Conservation (phyloP, 176 grass and related monocot species). For the Oryza punctata region DNA sequence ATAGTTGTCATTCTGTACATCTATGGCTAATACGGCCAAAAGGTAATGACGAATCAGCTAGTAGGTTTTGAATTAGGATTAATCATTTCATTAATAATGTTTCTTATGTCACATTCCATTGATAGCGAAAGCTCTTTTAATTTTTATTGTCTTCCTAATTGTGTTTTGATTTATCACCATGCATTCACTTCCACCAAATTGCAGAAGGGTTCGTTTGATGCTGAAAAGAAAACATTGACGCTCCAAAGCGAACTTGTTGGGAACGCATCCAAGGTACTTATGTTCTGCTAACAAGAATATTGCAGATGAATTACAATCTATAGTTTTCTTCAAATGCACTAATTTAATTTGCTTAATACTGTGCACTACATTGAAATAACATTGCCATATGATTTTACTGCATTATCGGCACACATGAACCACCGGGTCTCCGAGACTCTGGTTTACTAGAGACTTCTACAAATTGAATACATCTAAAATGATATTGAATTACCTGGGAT, state of each 20-base stretch:
- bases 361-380: not conserved
- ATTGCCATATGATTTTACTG: not conserved
- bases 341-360: not conserved
- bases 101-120: too few relatives aligned
- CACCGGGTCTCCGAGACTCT: not conserved
- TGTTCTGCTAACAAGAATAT: not conserved
- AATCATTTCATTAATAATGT: not conserved
- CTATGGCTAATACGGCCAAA: not conserved
- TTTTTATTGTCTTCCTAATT: not conserved
- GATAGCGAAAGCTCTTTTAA: not conserved
- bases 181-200: conserved; percentile 31
- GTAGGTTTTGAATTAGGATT: not conserved
- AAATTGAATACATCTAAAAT: not conserved
- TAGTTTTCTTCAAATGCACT: not conserved
- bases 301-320: not conserved
- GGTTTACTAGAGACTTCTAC: not conserved
- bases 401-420: not conserved
- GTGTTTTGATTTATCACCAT: not conserved
- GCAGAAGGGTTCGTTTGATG: conserved; percentile 81
- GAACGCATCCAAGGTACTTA: conserved; percentile 82
- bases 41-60: not conserved
- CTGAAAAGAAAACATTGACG: conserved; percentile 60
- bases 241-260: conserved; percentile 82
- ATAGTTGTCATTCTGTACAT: not conserved
- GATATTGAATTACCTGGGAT: not conserved